Percentiles rank a stretch among this genome's conserved stretches.
Conservation (phyloP, 805 yeast genomes). For the Zygotorulaspora danielsina region DNA sequence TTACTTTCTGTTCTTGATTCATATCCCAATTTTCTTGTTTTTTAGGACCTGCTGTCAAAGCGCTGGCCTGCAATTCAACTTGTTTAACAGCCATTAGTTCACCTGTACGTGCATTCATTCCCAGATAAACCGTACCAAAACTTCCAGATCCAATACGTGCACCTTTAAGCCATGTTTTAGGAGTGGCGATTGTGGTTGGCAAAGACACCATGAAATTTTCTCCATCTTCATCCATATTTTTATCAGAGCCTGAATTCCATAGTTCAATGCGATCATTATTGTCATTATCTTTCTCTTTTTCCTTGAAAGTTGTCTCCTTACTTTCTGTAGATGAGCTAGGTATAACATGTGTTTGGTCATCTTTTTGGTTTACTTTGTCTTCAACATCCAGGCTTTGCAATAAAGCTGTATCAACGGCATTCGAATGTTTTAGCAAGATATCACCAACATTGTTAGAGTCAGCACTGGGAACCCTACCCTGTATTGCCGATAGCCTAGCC, state of each 20-base stretch:
- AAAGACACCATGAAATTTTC: constrained; percentile 36
- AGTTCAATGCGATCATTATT: constrained; percentile 19
- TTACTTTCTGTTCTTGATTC: constrained; percentile 19
- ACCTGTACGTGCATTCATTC: constrained; percentile 88
- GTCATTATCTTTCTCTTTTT: constrained; percentile 3
- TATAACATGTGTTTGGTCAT: background rate
- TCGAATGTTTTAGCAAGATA: constrained; percentile 51
- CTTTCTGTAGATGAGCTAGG: background rate
- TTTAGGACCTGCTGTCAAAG: constrained; percentile 35
- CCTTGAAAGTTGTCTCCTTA: background rate
- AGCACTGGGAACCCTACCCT: constrained; percentile 35
- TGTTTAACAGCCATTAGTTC: constrained; percentile 97
- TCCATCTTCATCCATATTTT: constrained; percentile 26
- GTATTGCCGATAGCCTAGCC: constrained; percentile 43
- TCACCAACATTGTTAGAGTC: constrained; percentile 58
- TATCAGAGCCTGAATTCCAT: constrained; percentile 18
- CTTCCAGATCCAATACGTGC: constrained; percentile 92
- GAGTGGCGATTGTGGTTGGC: constrained; percentile 44
- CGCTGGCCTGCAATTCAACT: constrained; percentile 58
- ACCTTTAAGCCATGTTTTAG: constrained; percentile 87
- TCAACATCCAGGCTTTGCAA: constrained; percentile 31
- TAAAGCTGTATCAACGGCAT: constrained; percentile 50
- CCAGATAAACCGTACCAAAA: constrained; percentile 89
- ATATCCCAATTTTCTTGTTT: constrained; percentile 18
- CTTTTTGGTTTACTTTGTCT: background rate